Evolutionary conservation across 306 rosid genomes (phyloP).

Genomic region (Inga leiocalycina): DNA sequence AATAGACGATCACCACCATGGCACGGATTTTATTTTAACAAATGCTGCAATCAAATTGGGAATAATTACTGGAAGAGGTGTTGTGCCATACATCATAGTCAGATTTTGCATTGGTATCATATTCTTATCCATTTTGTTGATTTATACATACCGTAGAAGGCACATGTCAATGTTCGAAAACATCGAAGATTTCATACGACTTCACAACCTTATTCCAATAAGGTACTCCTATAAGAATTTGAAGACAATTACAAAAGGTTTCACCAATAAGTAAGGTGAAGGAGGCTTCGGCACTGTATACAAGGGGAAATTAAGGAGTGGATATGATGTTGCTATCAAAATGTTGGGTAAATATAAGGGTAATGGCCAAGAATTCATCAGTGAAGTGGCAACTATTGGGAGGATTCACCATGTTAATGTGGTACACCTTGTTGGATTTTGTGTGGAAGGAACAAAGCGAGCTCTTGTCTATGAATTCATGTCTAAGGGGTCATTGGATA

Average conservation of each 20-base stretch:
- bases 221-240: not conserved
- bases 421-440: not conserved
- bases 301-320: not conserved
- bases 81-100: not conserved
- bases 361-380: not conserved
- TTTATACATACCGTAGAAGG: not conserved
- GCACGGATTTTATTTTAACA: not conserved
- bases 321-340: not conserved
- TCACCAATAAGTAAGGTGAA: not conserved
- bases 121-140: not conserved
- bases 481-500: not conserved
- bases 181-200: not conserved
- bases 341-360: not conserved
- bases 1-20: not conserved
- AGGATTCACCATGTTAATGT: slow-evolving; percentile 1
- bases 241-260: not conserved
- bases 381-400: not conserved
- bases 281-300: not conserved
- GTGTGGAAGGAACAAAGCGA: not conserved
- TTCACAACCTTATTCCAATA: slow-evolving; percentile 8
- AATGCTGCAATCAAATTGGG: not conserved
- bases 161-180: not conserved
- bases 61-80: not conserved
- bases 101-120: not conserved
- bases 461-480: not conserved